phyloP scores from a whole-genome alignment of 495 filamentous ascomycete species.

The Lasiosphaeria hispida region DNA sequence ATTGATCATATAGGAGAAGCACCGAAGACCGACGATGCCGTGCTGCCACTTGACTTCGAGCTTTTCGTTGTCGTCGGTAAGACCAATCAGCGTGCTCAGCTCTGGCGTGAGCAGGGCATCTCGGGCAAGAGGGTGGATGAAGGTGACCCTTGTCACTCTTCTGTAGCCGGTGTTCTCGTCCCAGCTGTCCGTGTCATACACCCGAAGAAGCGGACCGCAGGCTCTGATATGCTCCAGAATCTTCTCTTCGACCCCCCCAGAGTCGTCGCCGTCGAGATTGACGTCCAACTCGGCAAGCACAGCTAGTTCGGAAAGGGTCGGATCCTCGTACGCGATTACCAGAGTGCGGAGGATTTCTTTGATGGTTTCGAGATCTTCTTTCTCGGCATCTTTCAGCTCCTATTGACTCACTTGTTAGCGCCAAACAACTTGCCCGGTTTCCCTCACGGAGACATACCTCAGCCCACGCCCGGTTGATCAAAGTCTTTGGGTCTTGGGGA shows the following conservation, averaged over 20 bases:
- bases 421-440: too few relatives aligned
- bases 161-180: slow-evolving; percentile 6
- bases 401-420: too few relatives aligned
- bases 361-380: slow-evolving; percentile 10
- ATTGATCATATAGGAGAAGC: slow-evolving; percentile 7
- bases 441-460: too few relatives aligned
- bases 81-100: slow-evolving; percentile 9
- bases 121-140: slow-evolving; percentile 14
- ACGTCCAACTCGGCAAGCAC: slow-evolving; percentile 12
- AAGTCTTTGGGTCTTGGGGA: slow-evolving; percentile 4
- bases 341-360: slow-evolving; percentile 18
- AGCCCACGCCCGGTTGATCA: slow-evolving; percentile 15
- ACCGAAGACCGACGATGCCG: slow-evolving; percentile 15
- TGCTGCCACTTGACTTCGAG: slow-evolving; percentile 16
- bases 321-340: slow-evolving; percentile 10
- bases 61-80: slow-evolving; percentile 8
- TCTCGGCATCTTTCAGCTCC: not conserved
- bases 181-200: not conserved
- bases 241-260: not conserved
- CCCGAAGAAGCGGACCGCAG: slow-evolving; percentile 12
- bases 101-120: slow-evolving; percentile 7
- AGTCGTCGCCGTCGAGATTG: slow-evolving; percentile 7
- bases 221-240: slow-evolving; percentile 7
- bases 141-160: slow-evolving; percentile 7
- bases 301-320: slow-evolving; percentile 6